These are phyloP conservation scores for Solanum etuberosum DNA, from an alignment of 257 asterid genomes.

Conservation along the genomic window DNA sequence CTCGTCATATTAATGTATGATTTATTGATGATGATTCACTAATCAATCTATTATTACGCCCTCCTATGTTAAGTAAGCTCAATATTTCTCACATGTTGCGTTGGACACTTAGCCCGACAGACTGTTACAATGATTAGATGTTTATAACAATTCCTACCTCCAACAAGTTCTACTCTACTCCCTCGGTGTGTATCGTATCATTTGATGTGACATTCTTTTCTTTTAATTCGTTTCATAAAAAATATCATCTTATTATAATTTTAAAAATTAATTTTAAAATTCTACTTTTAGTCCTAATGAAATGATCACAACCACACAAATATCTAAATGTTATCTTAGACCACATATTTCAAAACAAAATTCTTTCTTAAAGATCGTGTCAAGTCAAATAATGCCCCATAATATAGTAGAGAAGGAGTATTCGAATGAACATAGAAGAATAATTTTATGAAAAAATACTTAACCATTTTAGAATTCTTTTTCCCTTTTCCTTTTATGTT, in stretches of 20 bases:
- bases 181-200: too few relatives aligned
- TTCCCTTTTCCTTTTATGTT: not conserved
- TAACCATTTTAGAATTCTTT: not conserved
- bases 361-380: not conserved
- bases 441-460: not conserved
- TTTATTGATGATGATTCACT: not conserved
- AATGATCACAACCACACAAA: too few relatives aligned
- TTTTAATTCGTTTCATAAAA: too few relatives aligned
- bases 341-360: not conserved
- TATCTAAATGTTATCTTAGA: too few relatives aligned
- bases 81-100: not conserved
- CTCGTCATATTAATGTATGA: not conserved
- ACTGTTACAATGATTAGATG: not conserved
- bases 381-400: too few relatives aligned
- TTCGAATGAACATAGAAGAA: not conserved
- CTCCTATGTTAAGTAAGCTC: not conserved
- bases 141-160: not conserved
- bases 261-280: too few relatives aligned
- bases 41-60: not conserved
- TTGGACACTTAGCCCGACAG: not conserved
- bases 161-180: not conserved
- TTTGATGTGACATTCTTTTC: too few relatives aligned
- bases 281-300: too few relatives aligned
- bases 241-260: too few relatives aligned
- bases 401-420: not conserved